Percentiles rank a stretch among this genome's conserved stretches.
Conservation (phyloP, 148 eudicot genomes). For the Polygonum aviculare region DNA sequence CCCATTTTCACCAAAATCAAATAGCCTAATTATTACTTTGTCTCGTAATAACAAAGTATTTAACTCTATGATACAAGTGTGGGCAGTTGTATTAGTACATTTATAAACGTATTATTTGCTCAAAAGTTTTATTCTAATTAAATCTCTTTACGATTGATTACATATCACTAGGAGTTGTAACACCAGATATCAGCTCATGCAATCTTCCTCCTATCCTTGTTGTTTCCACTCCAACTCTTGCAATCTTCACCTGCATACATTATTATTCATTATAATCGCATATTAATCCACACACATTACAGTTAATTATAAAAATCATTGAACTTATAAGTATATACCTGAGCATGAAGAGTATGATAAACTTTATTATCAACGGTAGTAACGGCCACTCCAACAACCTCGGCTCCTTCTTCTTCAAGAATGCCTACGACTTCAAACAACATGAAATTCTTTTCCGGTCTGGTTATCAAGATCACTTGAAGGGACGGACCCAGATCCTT, state of each 20-base stretch:
- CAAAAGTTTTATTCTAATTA: too few relatives aligned
- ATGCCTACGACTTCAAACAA: constrained; percentile 18
- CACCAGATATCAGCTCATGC: constrained; percentile 12
- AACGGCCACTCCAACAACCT: constrained; percentile 23
- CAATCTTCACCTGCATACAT: constrained; percentile 12
- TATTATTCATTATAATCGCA: not conserved
- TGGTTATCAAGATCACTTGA: constrained; percentile 22
- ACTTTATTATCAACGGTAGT: constrained; percentile 14
- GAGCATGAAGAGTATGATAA: constrained; percentile 28
- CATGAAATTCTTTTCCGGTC: constrained; percentile 6
- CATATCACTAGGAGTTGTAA: not conserved
- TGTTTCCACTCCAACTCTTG: constrained; percentile 17
- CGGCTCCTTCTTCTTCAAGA: constrained; percentile 45
- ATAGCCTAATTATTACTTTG: too few relatives aligned
- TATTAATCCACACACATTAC: not conserved
- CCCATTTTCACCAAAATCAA: too few relatives aligned
- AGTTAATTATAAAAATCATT: too few relatives aligned
- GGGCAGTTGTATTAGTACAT: not conserved
- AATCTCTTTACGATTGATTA: not conserved
- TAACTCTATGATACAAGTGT: not conserved
- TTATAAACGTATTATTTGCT: not conserved
- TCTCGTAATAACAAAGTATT: too few relatives aligned
- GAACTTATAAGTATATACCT: constrained; percentile 17
- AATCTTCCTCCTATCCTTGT: constrained; percentile 16
- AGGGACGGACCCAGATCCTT: constrained; percentile 24